Evolutionary conservation across 2,329 filamentous ascomycete genomes (phyloP), one percentile per base, ranked within the genome.

Genomic region (Phialocephala subalpina): DNA sequence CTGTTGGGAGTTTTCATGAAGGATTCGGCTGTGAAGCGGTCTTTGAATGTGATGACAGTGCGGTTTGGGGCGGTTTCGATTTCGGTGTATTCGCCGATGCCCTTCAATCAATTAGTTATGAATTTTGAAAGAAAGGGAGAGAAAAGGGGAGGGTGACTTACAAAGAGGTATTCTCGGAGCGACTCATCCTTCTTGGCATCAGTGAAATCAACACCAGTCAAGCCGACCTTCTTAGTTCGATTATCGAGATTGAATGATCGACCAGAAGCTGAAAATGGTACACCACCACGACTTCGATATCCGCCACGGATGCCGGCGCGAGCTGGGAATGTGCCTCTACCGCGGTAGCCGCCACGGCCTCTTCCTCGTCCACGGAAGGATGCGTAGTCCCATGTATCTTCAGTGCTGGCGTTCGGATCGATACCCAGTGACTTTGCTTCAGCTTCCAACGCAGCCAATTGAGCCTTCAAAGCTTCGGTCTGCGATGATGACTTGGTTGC

Each of bases 351-450:
- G 33, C 77, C 77, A 25, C 78, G 72, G 53, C 76, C 81, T 45
- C 81, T 76, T 29, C 78, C 77, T 58, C 82, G 62, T 77, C 61
- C 80, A 78, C 52, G 82, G 78, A 80, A 78, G 29, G 45, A 12
- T 20, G 20, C 35, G 22, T 14, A 25, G 20, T 75, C 67, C 75
- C 81, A 81, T 0, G 74, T 73, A 20, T 76, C 72, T 9, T 78
- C 76, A 20, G 82, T 81, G 3, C 87, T 83, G 1, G 82, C 79
- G 1, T 78, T 76, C 5, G 81, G 80, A 72, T 92, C 88, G 36
- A 94, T 83, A 8, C 91, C 91, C 38, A 94, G 81, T 9, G 85
- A 84, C 72, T 86, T 85, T 16, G 92, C 92, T 78, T 94, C 92
- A 25, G 87, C 88, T 75, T 94, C 89, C 7, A 94, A 80, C n/a